Conservation (phyloP, 2,329 filamentous ascomycete genomes). For the Aaosphaeria pasadenensis region DNA sequence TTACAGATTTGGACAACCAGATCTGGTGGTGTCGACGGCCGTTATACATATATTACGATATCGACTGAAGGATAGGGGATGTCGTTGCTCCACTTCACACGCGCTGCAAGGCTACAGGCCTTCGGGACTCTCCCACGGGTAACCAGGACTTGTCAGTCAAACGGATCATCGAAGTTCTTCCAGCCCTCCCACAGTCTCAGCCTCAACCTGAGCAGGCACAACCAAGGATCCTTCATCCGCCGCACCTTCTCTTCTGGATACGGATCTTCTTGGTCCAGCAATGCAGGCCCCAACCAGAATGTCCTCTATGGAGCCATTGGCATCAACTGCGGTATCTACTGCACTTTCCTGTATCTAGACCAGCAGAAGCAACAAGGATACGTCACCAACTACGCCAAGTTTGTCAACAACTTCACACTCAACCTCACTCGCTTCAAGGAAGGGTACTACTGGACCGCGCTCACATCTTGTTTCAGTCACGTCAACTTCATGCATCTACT, state of each 20-base stretch:
- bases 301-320: constrained; percentile 38
- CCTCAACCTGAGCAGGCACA: neutral
- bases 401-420: constrained; percentile 32
- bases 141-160: neutral
- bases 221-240: constrained; percentile 4
- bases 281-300: neutral
- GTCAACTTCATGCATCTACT: constrained; percentile 31
- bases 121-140: no score
- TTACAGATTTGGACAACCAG: no score
- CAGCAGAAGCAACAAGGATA: constrained; percentile 16
- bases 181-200: constrained; percentile 5
- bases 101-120: no score
- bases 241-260: neutral
- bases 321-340: constrained; percentile 40
- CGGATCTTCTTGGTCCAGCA: neutral
- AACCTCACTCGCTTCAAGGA: constrained; percentile 21
- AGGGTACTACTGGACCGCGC: constrained; percentile 35
- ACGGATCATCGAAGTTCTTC: constrained; percentile 11
- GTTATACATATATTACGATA: no score
- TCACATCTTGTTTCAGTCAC: constrained; percentile 44
- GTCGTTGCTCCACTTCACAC: constrained; percentile 1
- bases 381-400: constrained; percentile 6
- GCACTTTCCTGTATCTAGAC: constrained; percentile 33
- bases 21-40: no score
- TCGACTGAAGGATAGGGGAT: neutral